Evolutionary conservation across 2,329 filamentous ascomycete species (phyloP).

Genomic region (Dactylellina leptospora): DNA sequence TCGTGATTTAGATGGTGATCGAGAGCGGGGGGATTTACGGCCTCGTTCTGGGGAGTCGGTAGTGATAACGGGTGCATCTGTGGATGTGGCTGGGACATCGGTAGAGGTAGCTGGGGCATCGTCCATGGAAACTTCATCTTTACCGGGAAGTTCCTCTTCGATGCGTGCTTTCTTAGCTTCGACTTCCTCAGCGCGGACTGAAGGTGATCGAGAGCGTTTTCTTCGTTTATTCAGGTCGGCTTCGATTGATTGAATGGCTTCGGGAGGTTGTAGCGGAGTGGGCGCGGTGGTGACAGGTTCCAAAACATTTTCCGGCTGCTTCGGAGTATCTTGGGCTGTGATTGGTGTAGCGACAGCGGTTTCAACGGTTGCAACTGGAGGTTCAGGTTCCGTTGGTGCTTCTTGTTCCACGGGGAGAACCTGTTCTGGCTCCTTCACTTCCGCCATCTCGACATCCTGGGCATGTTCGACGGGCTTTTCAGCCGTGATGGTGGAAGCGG

Average conservation of each 20-base stretch:
- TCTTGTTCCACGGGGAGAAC: slow-evolving; percentile 51
- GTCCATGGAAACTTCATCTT: slow-evolving; percentile 42
- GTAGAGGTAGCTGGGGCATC: slow-evolving; percentile 44
- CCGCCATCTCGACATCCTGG: slow-evolving; percentile 14
- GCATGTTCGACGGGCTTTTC: slow-evolving; percentile 29
- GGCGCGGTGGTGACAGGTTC: slow-evolving; percentile 49
- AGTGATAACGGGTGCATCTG: slow-evolving; percentile 36
- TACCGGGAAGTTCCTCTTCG: slow-evolving; percentile 28
- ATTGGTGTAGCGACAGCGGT: slow-evolving; percentile 33
- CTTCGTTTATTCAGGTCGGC: slow-evolving; percentile 36
- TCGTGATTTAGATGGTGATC: slow-evolving; percentile 25
- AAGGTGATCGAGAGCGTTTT: slow-evolving; percentile 46
- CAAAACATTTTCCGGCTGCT: slow-evolving; percentile 54
- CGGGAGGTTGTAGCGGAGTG: slow-evolving; percentile 40
- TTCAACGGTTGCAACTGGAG: slow-evolving; percentile 19
- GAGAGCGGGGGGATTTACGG: slow-evolving; percentile 19
- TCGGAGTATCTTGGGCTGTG: slow-evolving; percentile 24
- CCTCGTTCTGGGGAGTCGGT: slow-evolving; percentile 38
- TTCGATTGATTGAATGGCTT: slow-evolving; percentile 39
- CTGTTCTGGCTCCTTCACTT: slow-evolving; percentile 20
- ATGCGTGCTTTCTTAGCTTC: slow-evolving; percentile 50
- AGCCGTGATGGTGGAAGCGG: not conserved
- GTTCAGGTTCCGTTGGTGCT: slow-evolving; percentile 33
- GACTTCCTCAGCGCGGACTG: slow-evolving; percentile 32
- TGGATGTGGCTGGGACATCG: slow-evolving; percentile 21